Conservation (phyloP, 1,284 basidiomycete species). For the Ganoderma lingzhi region DNA sequence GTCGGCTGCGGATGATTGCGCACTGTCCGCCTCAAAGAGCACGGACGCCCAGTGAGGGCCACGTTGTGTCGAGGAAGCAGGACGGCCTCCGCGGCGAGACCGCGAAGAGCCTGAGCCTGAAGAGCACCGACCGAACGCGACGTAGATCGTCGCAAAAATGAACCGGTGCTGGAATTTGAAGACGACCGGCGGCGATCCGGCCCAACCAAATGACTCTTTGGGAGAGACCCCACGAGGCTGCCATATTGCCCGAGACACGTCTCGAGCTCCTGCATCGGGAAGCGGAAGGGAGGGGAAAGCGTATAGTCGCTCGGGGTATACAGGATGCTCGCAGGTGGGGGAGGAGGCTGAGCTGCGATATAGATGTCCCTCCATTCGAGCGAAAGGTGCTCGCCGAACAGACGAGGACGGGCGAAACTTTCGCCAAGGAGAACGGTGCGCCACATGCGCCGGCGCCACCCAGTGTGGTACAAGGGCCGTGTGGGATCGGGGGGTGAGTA, state of each 20-base stretch:
- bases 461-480: neutral
- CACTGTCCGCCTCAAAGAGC: neutral
- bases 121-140: neutral
- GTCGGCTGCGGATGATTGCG: neutral
- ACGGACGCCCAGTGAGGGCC: neutral
- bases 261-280: neutral
- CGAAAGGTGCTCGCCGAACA: neutral
- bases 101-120: neutral
- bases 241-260: neutral
- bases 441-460: neutral
- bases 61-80: neutral
- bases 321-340: neutral
- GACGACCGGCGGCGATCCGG: neutral
- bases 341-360: neutral
- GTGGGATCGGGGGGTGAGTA: neutral
- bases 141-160: neutral
- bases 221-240: neutral
- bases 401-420: neutral
- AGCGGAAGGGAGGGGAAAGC: neutral
- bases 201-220: neutral
- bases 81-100: neutral
- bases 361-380: neutral
- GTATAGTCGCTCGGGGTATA: neutral
- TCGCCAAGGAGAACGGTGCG: neutral
- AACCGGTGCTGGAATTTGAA: neutral